Conservation (phyloP, 441 rosid species). For the Jatropha podagrica region DNA sequence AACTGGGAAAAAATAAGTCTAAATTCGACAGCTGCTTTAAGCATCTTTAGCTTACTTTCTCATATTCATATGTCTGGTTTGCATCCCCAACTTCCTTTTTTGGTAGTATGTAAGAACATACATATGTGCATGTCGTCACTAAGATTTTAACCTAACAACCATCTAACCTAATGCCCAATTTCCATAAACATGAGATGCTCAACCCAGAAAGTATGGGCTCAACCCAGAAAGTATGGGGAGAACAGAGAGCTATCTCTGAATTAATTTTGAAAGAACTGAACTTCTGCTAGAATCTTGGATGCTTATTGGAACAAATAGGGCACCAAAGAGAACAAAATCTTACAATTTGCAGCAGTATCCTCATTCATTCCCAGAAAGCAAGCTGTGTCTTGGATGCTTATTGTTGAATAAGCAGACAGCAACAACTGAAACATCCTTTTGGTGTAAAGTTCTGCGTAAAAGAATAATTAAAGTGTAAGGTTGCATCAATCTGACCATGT, state of each 20-base stretch:
- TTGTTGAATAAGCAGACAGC: constrained; percentile 80
- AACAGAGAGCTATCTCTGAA: neutral
- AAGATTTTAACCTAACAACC: neutral
- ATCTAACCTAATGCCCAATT: neutral
- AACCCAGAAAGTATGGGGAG: neutral
- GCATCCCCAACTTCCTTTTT: neutral
- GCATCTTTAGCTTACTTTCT: neutral
- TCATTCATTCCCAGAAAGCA: constrained; percentile 85
- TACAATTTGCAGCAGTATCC: constrained; percentile 73
- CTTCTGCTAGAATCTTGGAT: neutral
- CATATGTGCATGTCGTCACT: neutral
- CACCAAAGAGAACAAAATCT: constrained; percentile 31
- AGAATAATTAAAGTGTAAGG: constrained; percentile 5
- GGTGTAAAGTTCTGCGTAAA: constrained; percentile 70
- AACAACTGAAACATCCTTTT: constrained; percentile 78
- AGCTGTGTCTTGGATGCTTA: constrained; percentile 67
- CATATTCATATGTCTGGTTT: neutral
- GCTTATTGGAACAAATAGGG: neutral
- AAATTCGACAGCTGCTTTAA: neutral
- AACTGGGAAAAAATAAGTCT: neutral
- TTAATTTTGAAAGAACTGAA: neutral
- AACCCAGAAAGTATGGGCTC: neutral
- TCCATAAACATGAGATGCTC: neutral
- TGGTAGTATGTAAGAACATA: neutral
- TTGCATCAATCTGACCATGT: no score